These are phyloP conservation scores for Meira miltonrushii DNA, from an alignment of 1,284 basidiomycete species.

Conservation along the genomic window DNA sequence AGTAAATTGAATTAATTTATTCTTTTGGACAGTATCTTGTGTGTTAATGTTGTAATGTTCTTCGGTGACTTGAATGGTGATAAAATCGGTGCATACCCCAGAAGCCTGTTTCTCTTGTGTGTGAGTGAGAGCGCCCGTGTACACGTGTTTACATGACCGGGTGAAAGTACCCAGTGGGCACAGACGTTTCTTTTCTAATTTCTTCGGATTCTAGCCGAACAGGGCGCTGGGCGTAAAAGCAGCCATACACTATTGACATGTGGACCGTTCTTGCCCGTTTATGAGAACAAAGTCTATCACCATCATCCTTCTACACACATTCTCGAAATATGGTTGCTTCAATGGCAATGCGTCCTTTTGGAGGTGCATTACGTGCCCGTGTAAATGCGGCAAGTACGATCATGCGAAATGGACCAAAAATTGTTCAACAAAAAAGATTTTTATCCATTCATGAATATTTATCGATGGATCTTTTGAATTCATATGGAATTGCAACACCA, in stretches of 20 bases:
- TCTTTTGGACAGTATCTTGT: too few relatives aligned
- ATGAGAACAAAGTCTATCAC: not conserved
- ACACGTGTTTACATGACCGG: not conserved
- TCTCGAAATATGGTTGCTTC: constrained; percentile 2
- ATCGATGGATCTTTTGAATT: constrained; percentile 88
- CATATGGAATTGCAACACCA: constrained; percentile 97
- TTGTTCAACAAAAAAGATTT: constrained; percentile 69
- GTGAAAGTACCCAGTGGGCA: not conserved
- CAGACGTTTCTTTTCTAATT: not conserved
- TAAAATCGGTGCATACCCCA: too few relatives aligned
- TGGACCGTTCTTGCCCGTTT: not conserved
- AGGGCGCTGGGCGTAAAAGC: not conserved
- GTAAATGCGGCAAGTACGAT: constrained; percentile 33
- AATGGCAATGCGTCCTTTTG: constrained; percentile 17
- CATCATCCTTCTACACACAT: not conserved
- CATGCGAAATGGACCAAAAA: constrained; percentile 24
- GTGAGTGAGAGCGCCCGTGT: not conserved
- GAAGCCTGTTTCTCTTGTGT: not conserved
- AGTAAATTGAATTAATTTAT: not conserved
- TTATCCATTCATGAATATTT: constrained; percentile 99
- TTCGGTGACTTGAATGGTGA: too few relatives aligned
- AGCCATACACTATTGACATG: too few relatives aligned
- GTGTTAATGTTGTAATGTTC: too few relatives aligned
- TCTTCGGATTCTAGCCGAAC: not conserved
- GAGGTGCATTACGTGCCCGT: constrained; percentile 32